Base-by-base conservation (phyloP, 2,329 filamentous ascomycete genomes). In the Fusarium protoensiforme region DNA sequence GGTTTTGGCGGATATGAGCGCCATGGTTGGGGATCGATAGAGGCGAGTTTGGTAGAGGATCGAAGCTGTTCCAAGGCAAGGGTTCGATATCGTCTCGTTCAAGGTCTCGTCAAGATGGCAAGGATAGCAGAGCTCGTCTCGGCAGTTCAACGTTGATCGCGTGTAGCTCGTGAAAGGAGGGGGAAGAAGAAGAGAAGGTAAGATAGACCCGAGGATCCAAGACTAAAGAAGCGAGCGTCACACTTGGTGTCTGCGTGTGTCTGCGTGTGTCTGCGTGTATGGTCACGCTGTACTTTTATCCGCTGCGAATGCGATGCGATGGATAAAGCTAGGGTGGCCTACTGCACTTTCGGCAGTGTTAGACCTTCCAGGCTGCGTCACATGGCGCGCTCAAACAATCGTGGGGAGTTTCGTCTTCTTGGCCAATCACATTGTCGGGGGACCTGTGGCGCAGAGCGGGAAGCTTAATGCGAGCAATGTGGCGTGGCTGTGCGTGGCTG, bases 1-100 rank as follows among this genome's bases (percentile, higher is more conserved):
- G 10, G 92, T 94, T 79, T 89, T 92, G 69, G 92, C 91, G 3
- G 94, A 95, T 78, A 98, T 88, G 81, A 97, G 86, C 35, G 91
- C 92, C 95, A 98, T 98, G 70, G 61, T 86, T 77, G 77, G 64
- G 56, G 56, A 33, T 27, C 31, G 33, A 20, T 51, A 24, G 24
- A n/a, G n/a, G n/a, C 29, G 36, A 18, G 27, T 16, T 61, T 54
- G 14, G 22, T 36, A 18, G 35, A 8, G 13, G 7, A 33, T 6
- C 51, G 9, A 43, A 29, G n/a, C 8, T 22, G 43, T 14, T 7
- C 20, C 10, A 24, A 22, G 14, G 16, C 24, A 35, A 36, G 38
- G n/a, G 4, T 35, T 58, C 46, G 13, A 20, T 2, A 16, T 18
- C 8, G 41, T 46, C 14, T 27, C 14, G 41, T 51, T 31, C 24